These are phyloP conservation scores for Aphanomyces invadans DNA, from an alignment of 352 stramenopile genomes.

Conservation along the genomic window DNA sequence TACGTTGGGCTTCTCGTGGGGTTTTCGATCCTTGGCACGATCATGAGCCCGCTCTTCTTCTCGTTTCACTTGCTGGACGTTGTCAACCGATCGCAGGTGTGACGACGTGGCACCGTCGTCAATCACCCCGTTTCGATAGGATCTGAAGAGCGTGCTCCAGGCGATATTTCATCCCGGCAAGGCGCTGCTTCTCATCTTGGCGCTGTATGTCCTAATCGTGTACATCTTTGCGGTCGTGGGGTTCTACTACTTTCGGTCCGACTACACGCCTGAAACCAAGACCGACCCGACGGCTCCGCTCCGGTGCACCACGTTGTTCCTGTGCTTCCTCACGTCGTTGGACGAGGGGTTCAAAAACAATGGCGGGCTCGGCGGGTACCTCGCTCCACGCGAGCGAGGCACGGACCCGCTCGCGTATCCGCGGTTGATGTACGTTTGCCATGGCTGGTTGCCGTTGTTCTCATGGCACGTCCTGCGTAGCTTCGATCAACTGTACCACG, in stretches of 20 bases:
- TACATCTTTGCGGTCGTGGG: conserved; percentile 67
- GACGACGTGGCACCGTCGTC: no score
- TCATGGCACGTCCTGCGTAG: neutral
- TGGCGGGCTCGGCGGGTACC: conserved; percentile 46
- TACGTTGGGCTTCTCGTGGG: conserved; percentile 54
- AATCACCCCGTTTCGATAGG: no score
- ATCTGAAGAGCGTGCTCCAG: conserved; percentile 37
- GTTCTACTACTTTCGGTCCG: conserved; percentile 50
- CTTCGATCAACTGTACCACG: conserved; percentile 55
- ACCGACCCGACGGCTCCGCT: conserved; percentile 46
- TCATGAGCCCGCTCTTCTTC: conserved; percentile 72
- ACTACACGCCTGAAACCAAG: conserved; percentile 32
- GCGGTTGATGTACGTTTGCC: conserved; percentile 45
- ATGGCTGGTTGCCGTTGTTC: no score
- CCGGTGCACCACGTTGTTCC: conserved; percentile 55
- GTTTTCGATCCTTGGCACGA: conserved; percentile 48
- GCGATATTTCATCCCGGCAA: conserved; percentile 49
- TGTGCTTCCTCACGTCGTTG: conserved; percentile 63
- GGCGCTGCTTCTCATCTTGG: conserved; percentile 54
- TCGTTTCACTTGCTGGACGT: conserved; percentile 66
- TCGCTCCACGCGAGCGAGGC: conserved; percentile 23
- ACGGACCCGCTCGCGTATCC: conserved; percentile 42
- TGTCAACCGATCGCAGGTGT: conserved; percentile 67
- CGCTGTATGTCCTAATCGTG: conserved; percentile 30
- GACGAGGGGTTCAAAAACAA: conserved; percentile 66